Base-by-base conservation (phyloP, 1,284 basidiomycete species). In the Trichosporon inkin region DNA sequence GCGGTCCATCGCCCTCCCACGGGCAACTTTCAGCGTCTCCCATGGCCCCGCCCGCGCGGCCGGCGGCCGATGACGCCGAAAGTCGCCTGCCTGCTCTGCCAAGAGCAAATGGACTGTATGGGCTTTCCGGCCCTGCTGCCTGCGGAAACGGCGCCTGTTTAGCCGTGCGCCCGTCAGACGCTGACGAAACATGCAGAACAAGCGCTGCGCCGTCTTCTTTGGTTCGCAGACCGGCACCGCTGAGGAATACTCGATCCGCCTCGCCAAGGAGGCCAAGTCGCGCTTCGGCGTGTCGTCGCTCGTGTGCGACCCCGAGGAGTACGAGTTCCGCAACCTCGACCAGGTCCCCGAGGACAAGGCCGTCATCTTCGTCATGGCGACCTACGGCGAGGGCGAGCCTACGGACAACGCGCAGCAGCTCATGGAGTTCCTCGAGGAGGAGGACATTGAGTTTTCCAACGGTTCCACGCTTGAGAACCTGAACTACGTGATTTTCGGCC, bases 341-440 rank as follows among this genome's bases (percentile, higher is more conserved):
- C 83, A 88, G 75, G 75, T 98, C 36, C 91, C 95, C 3, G 86
- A 89, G 62, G 88, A 94, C 76, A 88, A 84, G 67, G 88, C 87
- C 40, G 90, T 87, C 61, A 70, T 78, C 49, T 98, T 99, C 74
- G 92, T 96, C 71, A 85, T 99, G 85, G 95, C 95, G 22, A 98
- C 95, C 13, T 99, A 99, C 73, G 95, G 95, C 64, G 95, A 99
- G 81, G 95, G 94, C 61, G 95, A 99, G 77, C 96, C 95, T 20
- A 99, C 95, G 17, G 95, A 99, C 79, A 99, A 99, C 74, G 92
- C 94, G n/a, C 91, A 96, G 36, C 85, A 87, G 64, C 85, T 99
- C 68, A 88, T 93, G 86, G 91, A 96, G 76, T 93, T 92, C 79
- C 75, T 99, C 63, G 84, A 87, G 67, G 92, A 95, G 70, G 84